These are phyloP conservation scores for Torrubiella hemipterigena DNA, from an alignment of 2,329 filamentous ascomycete genomes.

Conservation along the genomic window DNA sequence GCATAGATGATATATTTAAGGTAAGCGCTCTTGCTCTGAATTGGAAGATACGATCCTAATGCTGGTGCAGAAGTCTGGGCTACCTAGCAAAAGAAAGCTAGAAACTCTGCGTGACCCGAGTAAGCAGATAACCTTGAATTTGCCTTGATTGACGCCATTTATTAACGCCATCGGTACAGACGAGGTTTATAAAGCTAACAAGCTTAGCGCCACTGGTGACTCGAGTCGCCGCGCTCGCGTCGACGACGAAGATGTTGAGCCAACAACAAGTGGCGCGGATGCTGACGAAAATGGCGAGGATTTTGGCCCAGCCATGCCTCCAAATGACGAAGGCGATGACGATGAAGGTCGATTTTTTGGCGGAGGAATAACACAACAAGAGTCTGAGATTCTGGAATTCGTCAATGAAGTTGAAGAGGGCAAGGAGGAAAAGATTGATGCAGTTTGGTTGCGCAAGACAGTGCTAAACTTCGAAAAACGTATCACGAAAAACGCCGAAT, in stretches of 20 bases:
- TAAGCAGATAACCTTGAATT: constrained; percentile 19
- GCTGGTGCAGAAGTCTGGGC: constrained; percentile 28
- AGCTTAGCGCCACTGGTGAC: constrained; percentile 30
- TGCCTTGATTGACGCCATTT: no score
- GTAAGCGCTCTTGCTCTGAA: no score
- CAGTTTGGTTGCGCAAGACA: constrained; percentile 69
- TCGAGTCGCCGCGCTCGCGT: constrained; percentile 33
- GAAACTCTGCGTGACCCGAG: constrained; percentile 51
- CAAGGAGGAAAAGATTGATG: constrained; percentile 65
- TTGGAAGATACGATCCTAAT: no score
- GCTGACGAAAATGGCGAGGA: constrained; percentile 40
- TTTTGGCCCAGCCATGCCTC: constrained; percentile 31
- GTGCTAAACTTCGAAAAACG: constrained; percentile 79
- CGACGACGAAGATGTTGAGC: constrained; percentile 31
- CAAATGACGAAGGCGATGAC: constrained; percentile 47
- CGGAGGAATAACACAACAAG: constrained; percentile 71
- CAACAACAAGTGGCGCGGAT: constrained; percentile 37
- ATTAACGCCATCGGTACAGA: constrained; percentile 22
- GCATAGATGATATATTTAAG: constrained; percentile 49
- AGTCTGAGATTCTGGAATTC: constrained; percentile 77
- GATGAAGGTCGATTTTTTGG: constrained; percentile 95
- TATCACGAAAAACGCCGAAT: constrained; percentile 81
- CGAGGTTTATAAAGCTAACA: constrained; percentile 53
- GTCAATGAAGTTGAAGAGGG: constrained; percentile 46
- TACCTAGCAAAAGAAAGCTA: constrained; percentile 49